Evolutionary conservation across 768 basidiomycete genomes (phyloP).

Genomic region (Calocera viscosa): DNA sequence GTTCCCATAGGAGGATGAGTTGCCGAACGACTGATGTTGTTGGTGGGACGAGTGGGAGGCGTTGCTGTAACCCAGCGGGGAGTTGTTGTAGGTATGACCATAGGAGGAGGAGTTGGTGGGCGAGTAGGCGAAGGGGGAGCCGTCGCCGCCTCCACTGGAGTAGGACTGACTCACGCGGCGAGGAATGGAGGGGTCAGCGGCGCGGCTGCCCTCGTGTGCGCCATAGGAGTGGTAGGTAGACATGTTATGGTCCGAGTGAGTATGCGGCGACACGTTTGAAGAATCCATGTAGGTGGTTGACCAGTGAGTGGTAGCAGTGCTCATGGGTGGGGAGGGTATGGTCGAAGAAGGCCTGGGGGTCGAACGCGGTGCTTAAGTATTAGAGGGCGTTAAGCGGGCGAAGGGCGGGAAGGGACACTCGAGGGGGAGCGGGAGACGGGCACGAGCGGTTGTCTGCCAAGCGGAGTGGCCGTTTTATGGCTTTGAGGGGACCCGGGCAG

Average conservation of each 20-base stretch:
- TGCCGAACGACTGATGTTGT: background rate
- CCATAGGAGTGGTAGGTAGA: background rate
- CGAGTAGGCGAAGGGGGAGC: slow-evolving; percentile 2
- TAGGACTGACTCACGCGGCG: background rate
- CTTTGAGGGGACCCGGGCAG: background rate
- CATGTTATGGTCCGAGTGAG: background rate
- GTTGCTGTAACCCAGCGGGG: background rate
- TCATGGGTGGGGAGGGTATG: background rate
- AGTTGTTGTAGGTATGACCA: slow-evolving; percentile 3
- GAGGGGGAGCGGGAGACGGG: background rate
- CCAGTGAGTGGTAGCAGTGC: background rate
- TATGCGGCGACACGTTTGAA: background rate
- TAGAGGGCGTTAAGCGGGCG: background rate
- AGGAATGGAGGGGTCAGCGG: background rate
- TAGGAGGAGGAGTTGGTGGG: background rate
- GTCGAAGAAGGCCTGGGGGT: background rate
- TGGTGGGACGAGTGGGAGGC: background rate
- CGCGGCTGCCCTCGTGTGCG: background rate
- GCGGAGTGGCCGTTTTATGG: background rate
- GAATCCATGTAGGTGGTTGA: background rate
- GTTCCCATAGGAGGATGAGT: background rate
- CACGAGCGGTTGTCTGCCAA: background rate
- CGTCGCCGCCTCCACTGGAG: background rate
- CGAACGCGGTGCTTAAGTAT: background rate
- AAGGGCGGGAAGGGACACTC: background rate